These are phyloP conservation scores for Ophiobolus disseminans DNA, from an alignment of 2,329 filamentous ascomycete genomes.

Conservation along the genomic window DNA sequence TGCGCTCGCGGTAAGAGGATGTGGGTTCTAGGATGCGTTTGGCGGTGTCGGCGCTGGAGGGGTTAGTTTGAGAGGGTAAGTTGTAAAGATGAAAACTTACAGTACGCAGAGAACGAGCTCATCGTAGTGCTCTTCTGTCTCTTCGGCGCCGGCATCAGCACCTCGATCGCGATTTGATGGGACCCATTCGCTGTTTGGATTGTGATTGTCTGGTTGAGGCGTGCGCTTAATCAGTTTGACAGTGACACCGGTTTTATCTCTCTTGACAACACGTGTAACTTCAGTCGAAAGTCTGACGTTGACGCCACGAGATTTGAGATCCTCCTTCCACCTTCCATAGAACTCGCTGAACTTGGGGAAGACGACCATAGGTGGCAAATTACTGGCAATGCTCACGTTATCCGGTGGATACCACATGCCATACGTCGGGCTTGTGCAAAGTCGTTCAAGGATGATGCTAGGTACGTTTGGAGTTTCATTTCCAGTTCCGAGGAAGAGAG, in stretches of 20 bases:
- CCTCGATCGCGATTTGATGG: slow-evolving; percentile 44
- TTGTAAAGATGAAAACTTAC: slow-evolving; percentile 28
- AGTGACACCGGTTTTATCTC: slow-evolving; percentile 60
- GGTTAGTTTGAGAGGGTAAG: slow-evolving; percentile 1
- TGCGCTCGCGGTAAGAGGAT: slow-evolving; percentile 67
- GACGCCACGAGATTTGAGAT: slow-evolving; percentile 61
- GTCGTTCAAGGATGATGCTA: slow-evolving; percentile 66
- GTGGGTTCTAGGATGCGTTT: slow-evolving; percentile 66
- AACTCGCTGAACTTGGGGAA: slow-evolving; percentile 69
- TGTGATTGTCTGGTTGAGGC: slow-evolving; percentile 52
- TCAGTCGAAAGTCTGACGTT: slow-evolving; percentile 64
- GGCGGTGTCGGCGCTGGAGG: slow-evolving; percentile 58
- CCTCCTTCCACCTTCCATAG: slow-evolving; percentile 65
- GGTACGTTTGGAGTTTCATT: slow-evolving; percentile 77
- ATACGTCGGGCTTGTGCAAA: slow-evolving; percentile 62
- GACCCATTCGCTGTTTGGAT: slow-evolving; percentile 55
- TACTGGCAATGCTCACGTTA: slow-evolving; percentile 56
- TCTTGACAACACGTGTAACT: slow-evolving; percentile 59
- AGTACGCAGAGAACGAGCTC: slow-evolving; percentile 71
- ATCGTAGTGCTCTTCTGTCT: slow-evolving; percentile 63
- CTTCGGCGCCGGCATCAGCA: slow-evolving; percentile 50
- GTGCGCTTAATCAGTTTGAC: slow-evolving; percentile 57
- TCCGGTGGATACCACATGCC: slow-evolving; percentile 66
- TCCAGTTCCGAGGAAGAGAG: slow-evolving; percentile 75
- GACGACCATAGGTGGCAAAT: slow-evolving; percentile 64